These are phyloP conservation scores for Lachancea thermotolerans DNA, from an alignment of 805 yeast species.

Conservation along the genomic window DNA sequence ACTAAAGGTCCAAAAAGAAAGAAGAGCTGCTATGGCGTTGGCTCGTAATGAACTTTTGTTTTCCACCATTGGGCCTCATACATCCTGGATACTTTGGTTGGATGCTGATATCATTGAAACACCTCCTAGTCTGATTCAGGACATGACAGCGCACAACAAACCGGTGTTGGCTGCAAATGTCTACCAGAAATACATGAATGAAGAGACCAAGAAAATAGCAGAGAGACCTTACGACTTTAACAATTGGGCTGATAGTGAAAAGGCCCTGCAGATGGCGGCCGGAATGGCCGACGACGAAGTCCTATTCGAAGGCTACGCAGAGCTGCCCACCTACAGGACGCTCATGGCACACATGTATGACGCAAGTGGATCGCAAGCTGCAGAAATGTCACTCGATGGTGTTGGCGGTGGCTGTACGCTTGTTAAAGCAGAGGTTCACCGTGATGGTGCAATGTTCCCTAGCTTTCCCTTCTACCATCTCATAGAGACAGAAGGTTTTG, in stretches of 20 bases:
- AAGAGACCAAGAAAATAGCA: slow-evolving; percentile 45
- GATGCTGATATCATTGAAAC: slow-evolving; percentile 93
- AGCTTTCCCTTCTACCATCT: slow-evolving; percentile 95
- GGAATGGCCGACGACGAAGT: slow-evolving; percentile 80
- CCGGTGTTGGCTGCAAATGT: slow-evolving; percentile 91
- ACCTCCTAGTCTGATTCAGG: slow-evolving; percentile 77
- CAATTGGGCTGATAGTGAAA: slow-evolving; percentile 88
- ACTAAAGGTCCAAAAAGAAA: slow-evolving; percentile 72
- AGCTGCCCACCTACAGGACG: slow-evolving; percentile 89
- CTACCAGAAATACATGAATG: slow-evolving; percentile 71
- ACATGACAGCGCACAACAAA: slow-evolving; percentile 75
- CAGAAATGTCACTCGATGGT: slow-evolving; percentile 86
- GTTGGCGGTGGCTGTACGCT: slow-evolving; percentile 96
- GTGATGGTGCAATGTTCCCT: slow-evolving; percentile 99
- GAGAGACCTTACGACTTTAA: slow-evolving; percentile 92
- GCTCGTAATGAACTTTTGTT: slow-evolving; percentile 89
- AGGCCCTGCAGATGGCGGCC: slow-evolving; percentile 69
- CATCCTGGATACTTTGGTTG: slow-evolving; percentile 94
- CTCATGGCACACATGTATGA: slow-evolving; percentile 88
- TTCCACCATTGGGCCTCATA: slow-evolving; percentile 81
- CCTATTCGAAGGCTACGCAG: slow-evolving; percentile 89
- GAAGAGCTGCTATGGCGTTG: slow-evolving; percentile 86
- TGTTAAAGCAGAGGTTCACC: slow-evolving; percentile 95
- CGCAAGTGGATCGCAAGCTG: slow-evolving; percentile 49
- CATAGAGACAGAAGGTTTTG: slow-evolving; percentile 97